These are phyloP conservation scores for Eutrema japonicum DNA, from an alignment of 345 rosid genomes.

Conservation along the genomic window DNA sequence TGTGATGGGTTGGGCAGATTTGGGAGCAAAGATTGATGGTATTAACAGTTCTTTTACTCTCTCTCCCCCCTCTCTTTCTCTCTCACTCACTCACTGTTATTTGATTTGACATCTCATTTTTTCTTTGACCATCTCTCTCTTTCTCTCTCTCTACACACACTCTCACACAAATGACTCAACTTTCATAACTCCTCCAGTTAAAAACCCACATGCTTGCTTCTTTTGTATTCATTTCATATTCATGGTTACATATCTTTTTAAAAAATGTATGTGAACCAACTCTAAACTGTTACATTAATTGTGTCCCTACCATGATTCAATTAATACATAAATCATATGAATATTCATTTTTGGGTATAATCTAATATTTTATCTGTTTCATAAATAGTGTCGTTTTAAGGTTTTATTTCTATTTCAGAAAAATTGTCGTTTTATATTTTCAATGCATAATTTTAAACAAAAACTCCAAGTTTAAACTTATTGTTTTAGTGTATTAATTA, in stretches of 20 bases:
- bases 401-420: no score
- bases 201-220: slow-evolving; percentile 38
- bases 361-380: no score
- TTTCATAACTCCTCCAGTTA: slow-evolving; percentile 40
- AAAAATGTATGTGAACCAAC: not conserved
- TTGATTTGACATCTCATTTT: slow-evolving; percentile 49
- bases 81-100: slow-evolving; percentile 25
- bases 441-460: no score
- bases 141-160: slow-evolving; percentile 28
- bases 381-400: no score
- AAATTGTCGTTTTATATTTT: no score
- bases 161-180: slow-evolving; percentile 37
- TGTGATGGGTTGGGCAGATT: slow-evolving; percentile 53
- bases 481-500: no score
- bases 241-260: not conserved
- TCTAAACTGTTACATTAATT: not conserved
- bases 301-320: not conserved
- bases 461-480: no score
- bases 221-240: slow-evolving; percentile 27
- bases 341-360: not conserved
- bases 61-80: not conserved
- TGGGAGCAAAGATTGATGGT: slow-evolving; percentile 49
- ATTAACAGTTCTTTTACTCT: slow-evolving; percentile 35
- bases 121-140: slow-evolving; percentile 45
- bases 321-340: not conserved